A percentile compares a stretch with the other conserved stretches of the same genome.
phyloP scores from a whole-genome alignment of 371 early-diverging fungal species.

The Apophysomyces sp. region DNA sequence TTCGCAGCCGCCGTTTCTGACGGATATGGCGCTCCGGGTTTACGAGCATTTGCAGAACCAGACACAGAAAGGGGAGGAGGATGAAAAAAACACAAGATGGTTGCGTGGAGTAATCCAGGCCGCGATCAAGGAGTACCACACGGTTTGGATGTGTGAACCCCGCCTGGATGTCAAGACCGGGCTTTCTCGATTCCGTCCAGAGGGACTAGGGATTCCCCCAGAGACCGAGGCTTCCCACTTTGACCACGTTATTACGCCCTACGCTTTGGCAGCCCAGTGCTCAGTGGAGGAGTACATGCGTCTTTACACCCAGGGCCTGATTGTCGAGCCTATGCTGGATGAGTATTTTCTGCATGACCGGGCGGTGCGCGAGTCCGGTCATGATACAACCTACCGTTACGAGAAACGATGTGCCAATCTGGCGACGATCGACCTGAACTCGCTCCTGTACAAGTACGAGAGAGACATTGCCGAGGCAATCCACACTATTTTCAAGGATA shows the following conservation, averaged over 20 bases:
- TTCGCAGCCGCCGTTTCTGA: slow-evolving; percentile 94
- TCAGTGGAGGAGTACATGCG: slow-evolving; percentile 63
- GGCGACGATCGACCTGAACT: slow-evolving; percentile 87
- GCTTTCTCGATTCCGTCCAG: slow-evolving; percentile 77
- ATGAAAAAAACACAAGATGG: slow-evolving; percentile 63
- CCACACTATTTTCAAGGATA: slow-evolving; percentile 49
- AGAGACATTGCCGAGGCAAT: slow-evolving; percentile 77
- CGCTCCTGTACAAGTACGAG: slow-evolving; percentile 90
- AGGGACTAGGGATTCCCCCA: slow-evolving; percentile 91
- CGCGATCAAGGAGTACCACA: slow-evolving; percentile 85
- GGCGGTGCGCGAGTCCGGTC: slow-evolving; percentile 92
- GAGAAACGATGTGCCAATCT: slow-evolving; percentile 87
- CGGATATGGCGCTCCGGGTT: slow-evolving; percentile 86
- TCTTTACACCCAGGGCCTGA: slow-evolving; percentile 57
- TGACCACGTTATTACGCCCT: slow-evolving; percentile 81
- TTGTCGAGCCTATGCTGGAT: slow-evolving; percentile 82
- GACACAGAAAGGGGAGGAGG: slow-evolving; percentile 26
- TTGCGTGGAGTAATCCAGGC: slow-evolving; percentile 65
- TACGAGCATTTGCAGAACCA: slow-evolving; percentile 48
- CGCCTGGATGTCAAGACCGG: slow-evolving; percentile 72
- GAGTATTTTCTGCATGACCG: slow-evolving; percentile 92
- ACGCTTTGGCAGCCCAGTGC: slow-evolving; percentile 63
- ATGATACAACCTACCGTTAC: slow-evolving; percentile 91
- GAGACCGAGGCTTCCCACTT: slow-evolving; percentile 93
- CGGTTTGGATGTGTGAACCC: slow-evolving; percentile 83